Conservation (phyloP, 345 rosid species). For the Iberis pinnata region DNA sequence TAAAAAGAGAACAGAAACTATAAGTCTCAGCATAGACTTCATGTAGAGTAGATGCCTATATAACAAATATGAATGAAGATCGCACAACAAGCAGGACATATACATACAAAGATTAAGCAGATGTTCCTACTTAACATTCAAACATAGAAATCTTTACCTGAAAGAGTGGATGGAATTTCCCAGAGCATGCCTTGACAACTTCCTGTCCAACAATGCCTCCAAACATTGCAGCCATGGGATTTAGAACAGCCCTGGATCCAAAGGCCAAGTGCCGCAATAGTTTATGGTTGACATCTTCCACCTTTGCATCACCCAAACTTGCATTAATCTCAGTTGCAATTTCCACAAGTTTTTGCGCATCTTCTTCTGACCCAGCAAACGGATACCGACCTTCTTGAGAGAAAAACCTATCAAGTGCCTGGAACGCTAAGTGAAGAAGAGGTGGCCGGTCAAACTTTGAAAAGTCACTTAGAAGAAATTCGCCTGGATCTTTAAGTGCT, state of each 20-base stretch:
- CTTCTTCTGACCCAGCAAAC: conserved; percentile 76
- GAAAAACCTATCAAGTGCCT: conserved; percentile 54
- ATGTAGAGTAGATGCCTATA: too few species aligned
- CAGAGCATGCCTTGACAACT: conserved; percentile 89
- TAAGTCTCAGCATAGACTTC: too few species aligned
- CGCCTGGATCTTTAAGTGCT: conserved; percentile 60
- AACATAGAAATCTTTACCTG: conserved; percentile 43
- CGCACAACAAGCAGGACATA: neutral
- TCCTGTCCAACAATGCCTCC: conserved; percentile 94
- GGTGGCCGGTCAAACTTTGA: conserved; percentile 73
- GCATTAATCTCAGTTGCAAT: conserved; percentile 46
- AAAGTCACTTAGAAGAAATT: conserved; percentile 63
- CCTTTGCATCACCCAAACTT: conserved; percentile 48
- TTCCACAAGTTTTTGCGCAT: conserved; percentile 64
- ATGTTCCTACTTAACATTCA: neutral
- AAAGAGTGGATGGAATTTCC: conserved; percentile 83
- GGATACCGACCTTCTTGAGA: conserved; percentile 49
- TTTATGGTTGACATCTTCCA: conserved; percentile 58
- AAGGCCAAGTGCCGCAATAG: conserved; percentile 64
- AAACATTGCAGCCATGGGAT: conserved; percentile 95
- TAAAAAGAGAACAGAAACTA: neutral
- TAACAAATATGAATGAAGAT: too few species aligned
- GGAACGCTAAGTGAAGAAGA: conserved; percentile 59
- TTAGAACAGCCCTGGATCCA: conserved; percentile 84
- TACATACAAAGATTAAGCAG: conserved; percentile 6